Evolutionary conservation across 2,329 filamentous ascomycete species (phyloP).

Genomic region (Clonostachys sp.): DNA sequence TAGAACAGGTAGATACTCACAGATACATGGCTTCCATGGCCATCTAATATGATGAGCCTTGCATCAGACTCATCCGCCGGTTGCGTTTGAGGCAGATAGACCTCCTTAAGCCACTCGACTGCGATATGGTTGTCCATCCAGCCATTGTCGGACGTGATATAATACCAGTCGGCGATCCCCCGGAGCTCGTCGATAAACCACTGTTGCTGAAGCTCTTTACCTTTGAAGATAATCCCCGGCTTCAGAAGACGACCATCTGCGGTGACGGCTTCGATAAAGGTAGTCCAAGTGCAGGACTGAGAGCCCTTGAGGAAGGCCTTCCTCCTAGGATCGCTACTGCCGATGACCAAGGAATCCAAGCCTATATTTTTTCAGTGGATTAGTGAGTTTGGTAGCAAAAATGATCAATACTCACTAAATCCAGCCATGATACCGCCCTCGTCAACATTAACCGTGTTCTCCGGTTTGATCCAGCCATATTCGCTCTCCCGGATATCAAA

Average conservation of each 20-base stretch:
- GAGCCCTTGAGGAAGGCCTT: too few species aligned
- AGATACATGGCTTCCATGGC: slow-evolving; percentile 3
- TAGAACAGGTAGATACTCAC: too few species aligned
- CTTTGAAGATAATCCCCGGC: neutral
- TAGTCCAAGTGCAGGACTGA: neutral
- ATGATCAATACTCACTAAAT: too few species aligned
- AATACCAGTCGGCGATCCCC: too few species aligned
- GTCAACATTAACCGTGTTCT: too few species aligned
- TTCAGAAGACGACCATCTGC: slow-evolving; percentile 6
- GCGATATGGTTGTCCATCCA: neutral
- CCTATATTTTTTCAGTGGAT: too few species aligned
- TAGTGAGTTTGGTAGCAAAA: too few species aligned
- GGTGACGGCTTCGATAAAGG: neutral
- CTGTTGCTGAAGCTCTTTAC: neutral
- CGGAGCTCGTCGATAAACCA: neutral
- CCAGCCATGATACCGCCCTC: too few species aligned
- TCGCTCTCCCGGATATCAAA: too few species aligned
- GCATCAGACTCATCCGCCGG: neutral
- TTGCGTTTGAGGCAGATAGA: slow-evolving; percentile 1
- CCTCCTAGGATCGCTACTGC: too few species aligned
- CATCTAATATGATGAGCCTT: slow-evolving; percentile 3
- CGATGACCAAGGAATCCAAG: too few species aligned
- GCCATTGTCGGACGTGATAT: neutral
- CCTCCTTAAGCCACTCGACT: neutral
- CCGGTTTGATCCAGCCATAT: too few species aligned